Percentiles rank a stretch among this genome's conserved stretches.
Evolutionary conservation across 2,329 filamentous ascomycete species (phyloP).

Genomic region (Penicillium sp.): DNA sequence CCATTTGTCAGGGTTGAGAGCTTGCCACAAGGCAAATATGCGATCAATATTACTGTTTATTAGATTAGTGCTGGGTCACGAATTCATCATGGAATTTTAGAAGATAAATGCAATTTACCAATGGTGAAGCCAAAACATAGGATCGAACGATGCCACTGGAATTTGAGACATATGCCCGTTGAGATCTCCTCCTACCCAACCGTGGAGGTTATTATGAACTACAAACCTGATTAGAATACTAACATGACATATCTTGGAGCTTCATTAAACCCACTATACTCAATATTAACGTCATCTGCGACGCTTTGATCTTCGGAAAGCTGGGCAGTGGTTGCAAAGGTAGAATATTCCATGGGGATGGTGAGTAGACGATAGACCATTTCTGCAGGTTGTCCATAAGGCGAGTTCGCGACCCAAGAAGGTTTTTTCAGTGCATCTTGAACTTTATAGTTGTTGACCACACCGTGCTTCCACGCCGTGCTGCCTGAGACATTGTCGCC

Average conservation of each 20-base stretch:
- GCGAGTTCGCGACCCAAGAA: conserved; percentile 7
- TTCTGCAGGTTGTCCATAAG: conserved; percentile 17
- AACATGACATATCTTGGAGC: neutral
- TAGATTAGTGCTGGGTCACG: neutral
- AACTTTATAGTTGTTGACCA: conserved; percentile 23
- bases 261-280: conserved; percentile 2
- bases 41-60: conserved; percentile 57
- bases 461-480: conserved; percentile 17
- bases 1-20: conserved; percentile 65
- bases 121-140: conserved; percentile 75
- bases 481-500: conserved; percentile 12
- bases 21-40: conserved; percentile 73
- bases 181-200: conserved; percentile 55
- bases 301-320: conserved; percentile 11
- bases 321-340: conserved; percentile 25
- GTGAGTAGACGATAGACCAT: conserved; percentile 21
- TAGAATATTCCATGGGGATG: conserved; percentile 13
- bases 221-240: neutral
- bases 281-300: conserved; percentile 16
- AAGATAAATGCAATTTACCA: conserved; percentile 23
- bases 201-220: conserved; percentile 48
- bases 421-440: conserved; percentile 14
- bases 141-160: conserved; percentile 74
- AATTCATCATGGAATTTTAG: neutral
- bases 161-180: conserved; percentile 68